phyloP scores from a whole-genome alignment of 768 basidiomycete genomes.

The Pluteus cervinus region DNA sequence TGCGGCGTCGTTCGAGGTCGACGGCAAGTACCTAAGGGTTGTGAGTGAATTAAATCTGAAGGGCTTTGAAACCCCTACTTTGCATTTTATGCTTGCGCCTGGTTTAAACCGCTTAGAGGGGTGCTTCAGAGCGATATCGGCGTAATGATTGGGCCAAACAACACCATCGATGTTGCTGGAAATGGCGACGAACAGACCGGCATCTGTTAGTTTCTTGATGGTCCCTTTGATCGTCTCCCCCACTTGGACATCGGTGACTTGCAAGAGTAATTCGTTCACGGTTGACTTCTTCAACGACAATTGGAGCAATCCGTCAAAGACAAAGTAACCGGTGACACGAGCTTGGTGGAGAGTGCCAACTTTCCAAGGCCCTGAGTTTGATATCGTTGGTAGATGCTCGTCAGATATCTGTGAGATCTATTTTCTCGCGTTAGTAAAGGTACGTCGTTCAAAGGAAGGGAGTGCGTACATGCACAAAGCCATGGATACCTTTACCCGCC shows the following conservation, averaged over 20 bases:
- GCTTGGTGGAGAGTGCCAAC: conserved; percentile 74
- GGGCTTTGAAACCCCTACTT: conserved; percentile 42
- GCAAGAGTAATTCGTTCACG: conserved; percentile 81
- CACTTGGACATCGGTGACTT: conserved; percentile 73
- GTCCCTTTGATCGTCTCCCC: conserved; percentile 86
- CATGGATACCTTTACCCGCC: conserved; percentile 57
- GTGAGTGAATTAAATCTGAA: conserved; percentile 4
- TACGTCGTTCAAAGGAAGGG: conserved; percentile 3
- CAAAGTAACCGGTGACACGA: conserved; percentile 80
- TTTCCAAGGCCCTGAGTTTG: conserved; percentile 77
- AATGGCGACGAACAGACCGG: conserved; percentile 79
- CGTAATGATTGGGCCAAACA: conserved; percentile 91
- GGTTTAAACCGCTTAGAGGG: conserved; percentile 87
- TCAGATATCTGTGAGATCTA: conserved; percentile 95
- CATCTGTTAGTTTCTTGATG: conserved; percentile 78
- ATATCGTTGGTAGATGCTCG: conserved; percentile 79
- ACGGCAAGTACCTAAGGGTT: conserved; percentile 65
- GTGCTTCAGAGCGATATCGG: conserved; percentile 91
- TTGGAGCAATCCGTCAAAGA: conserved; percentile 83
- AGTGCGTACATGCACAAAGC: conserved; percentile 79
- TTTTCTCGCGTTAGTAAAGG: conserved; percentile 7
- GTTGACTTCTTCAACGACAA: conserved; percentile 81
- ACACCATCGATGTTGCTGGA: conserved; percentile 88
- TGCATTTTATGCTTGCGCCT: conserved; percentile 77
- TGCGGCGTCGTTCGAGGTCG: conserved; percentile 73